Percentiles rank a stretch among this genome's conserved stretches.
Conservation (phyloP, 2,329 filamentous ascomycete genomes). For the Alternaria sp. region DNA sequence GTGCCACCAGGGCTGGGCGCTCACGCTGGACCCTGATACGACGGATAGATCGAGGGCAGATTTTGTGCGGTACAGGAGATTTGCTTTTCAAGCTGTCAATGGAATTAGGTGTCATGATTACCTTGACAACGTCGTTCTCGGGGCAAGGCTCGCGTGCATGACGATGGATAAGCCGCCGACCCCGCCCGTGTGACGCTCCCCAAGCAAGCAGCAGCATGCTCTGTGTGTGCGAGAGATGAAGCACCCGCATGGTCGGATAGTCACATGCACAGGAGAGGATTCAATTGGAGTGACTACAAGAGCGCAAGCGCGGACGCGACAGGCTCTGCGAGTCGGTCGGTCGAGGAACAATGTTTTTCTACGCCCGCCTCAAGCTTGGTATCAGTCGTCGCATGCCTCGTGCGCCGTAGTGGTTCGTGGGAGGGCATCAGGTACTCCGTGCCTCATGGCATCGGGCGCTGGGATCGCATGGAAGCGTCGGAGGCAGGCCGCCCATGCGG, state of each 20-base stretch:
- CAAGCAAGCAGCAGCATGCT: not conserved
- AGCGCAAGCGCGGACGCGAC: conserved; percentile 2
- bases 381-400: conserved; percentile 12
- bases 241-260: conserved; percentile 20
- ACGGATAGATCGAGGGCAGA: conserved; percentile 6
- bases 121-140: not conserved
- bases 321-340: not conserved
- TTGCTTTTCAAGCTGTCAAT: not conserved
- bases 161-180: conserved; percentile 4
- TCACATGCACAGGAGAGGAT: conserved; percentile 18
- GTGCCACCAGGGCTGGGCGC: conserved; percentile 6
- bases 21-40: conserved; percentile 1
- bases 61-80: not conserved
- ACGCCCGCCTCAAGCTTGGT: conserved; percentile 8
- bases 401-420: conserved; percentile 22
- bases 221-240: not conserved
- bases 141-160: conserved; percentile 2
- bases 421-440: conserved; percentile 23
- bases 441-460: conserved; percentile 23
- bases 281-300: not conserved
- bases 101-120: not conserved
- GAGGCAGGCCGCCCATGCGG: conserved; percentile 20
- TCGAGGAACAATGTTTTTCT: not conserved
- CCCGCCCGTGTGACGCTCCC: conserved; percentile 7
- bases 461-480: conserved; percentile 27